Conservation (phyloP, 495 filamentous ascomycete species). For the Cairneyella variabilis region DNA sequence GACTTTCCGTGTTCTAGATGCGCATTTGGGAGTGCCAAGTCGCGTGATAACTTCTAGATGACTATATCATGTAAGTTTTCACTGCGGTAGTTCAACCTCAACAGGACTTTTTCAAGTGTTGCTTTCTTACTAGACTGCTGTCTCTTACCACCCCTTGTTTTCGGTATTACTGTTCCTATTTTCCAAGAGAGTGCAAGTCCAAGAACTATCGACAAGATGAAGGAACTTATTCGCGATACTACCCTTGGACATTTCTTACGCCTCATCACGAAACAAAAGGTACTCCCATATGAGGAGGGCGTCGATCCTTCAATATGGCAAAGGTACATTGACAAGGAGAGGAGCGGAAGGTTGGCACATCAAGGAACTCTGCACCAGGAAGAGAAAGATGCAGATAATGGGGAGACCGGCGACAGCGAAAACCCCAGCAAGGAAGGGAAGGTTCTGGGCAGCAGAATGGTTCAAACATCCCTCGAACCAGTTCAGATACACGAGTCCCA, state of each 20-base stretch:
- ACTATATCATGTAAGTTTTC: too few relatives aligned
- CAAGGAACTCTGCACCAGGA: slow-evolving; percentile 25
- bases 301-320: slow-evolving; percentile 32
- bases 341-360: slow-evolving; percentile 29
- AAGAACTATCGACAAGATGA: too few relatives aligned
- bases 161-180: not conserved
- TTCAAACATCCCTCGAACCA: not conserved
- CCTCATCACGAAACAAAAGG: slow-evolving; percentile 24
- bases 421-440: slow-evolving; percentile 3
- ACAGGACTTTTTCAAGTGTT: too few relatives aligned
- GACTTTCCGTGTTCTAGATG: too few relatives aligned
- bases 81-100: too few relatives aligned
- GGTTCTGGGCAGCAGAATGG: not conserved
- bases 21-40: too few relatives aligned
- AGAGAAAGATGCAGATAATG: slow-evolving; percentile 22
- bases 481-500: not conserved
- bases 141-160: too few relatives aligned
- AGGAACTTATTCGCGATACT: slow-evolving; percentile 12
- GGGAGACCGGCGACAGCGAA: slow-evolving; percentile 4
- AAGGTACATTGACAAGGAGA: slow-evolving; percentile 28
- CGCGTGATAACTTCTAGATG: too few relatives aligned
- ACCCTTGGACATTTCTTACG: slow-evolving; percentile 36
- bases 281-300: slow-evolving; percentile 36
- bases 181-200: not conserved
- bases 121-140: too few relatives aligned